These are phyloP conservation scores for Ormosia emarginata DNA, from an alignment of 306 rosid species.

Conservation along the genomic window DNA sequence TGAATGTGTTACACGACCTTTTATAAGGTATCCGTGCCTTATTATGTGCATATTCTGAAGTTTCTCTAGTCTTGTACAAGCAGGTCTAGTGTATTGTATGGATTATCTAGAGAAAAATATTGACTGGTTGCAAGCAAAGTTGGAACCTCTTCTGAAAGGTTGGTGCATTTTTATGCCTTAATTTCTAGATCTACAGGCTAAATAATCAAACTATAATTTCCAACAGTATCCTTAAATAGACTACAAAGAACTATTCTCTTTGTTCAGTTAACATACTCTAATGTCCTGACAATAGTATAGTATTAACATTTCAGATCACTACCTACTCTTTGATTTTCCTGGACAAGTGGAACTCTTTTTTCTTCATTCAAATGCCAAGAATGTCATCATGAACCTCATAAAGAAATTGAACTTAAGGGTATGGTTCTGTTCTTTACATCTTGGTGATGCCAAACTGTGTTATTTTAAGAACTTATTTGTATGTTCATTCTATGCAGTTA, in stretches of 20 bases:
- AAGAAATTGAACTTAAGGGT: slow-evolving; percentile 81
- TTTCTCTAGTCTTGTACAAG: slow-evolving; percentile 21
- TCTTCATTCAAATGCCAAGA: slow-evolving; percentile 84
- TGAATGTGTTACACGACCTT: background rate
- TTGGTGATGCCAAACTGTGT: slow-evolving; percentile 16
- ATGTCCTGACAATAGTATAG: slow-evolving; percentile 23
- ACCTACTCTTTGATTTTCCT: slow-evolving; percentile 95
- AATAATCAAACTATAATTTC: background rate
- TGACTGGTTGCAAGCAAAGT: slow-evolving; percentile 81
- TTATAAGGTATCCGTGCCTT: background rate
- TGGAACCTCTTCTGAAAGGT: slow-evolving; percentile 90
- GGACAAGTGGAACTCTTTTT: slow-evolving; percentile 94
- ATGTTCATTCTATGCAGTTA: slow-evolving; percentile 66
- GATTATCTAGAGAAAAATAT: slow-evolving; percentile 91
- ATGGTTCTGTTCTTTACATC: slow-evolving; percentile 24
- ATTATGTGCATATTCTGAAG: slow-evolving; percentile 17
- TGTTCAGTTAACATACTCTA: slow-evolving; percentile 1
- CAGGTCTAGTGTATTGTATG: slow-evolving; percentile 95
- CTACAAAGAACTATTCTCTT: background rate
- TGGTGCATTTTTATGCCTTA: slow-evolving; percentile 28
- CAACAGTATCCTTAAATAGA: slow-evolving; percentile 1
- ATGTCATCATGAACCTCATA: slow-evolving; percentile 66
- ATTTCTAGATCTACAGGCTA: background rate
- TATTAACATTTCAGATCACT: slow-evolving; percentile 70
- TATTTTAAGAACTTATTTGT: slow-evolving; percentile 22